These are phyloP conservation scores for Graphilbum fragrans DNA, from an alignment of 2,329 filamentous ascomycete species.

Conservation along the genomic window DNA sequence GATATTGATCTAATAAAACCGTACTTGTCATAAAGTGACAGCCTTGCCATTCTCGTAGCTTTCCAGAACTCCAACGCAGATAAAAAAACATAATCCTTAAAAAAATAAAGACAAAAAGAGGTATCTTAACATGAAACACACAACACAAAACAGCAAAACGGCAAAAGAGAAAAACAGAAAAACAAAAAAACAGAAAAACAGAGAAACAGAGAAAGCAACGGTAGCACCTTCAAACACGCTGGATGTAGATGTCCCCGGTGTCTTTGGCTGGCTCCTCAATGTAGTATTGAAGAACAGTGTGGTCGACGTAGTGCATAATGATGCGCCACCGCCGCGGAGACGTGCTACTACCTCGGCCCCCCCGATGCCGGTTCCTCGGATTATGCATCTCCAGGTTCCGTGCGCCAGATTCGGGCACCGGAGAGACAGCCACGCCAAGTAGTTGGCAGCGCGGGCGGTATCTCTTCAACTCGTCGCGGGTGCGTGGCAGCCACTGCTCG, in stretches of 20 bases:
- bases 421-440: slow-evolving; percentile 56
- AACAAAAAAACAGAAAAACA: neutral
- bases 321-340: slow-evolving; percentile 46
- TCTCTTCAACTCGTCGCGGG: slow-evolving; percentile 29
- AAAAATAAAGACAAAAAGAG: neutral
- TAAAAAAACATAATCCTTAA: no score
- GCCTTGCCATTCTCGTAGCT: no score
- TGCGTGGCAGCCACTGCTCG: slow-evolving; percentile 38
- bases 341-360: slow-evolving; percentile 11
- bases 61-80: no score
- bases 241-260: neutral
- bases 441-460: slow-evolving; percentile 38
- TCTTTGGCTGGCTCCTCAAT: slow-evolving; percentile 24
- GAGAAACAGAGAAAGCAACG: neutral
- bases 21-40: no score
- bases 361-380: neutral
- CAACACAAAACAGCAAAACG: neutral
- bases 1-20: no score
- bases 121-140: no score
- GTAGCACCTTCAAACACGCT: neutral
- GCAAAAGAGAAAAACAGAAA: neutral
- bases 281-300: slow-evolving; percentile 59
- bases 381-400: slow-evolving; percentile 12
- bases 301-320: slow-evolving; percentile 60
- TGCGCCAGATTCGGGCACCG: slow-evolving; percentile 37